Base-by-base conservation (phyloP, 2,329 filamentous ascomycete species). In the Talaromyces sp. region DNA sequence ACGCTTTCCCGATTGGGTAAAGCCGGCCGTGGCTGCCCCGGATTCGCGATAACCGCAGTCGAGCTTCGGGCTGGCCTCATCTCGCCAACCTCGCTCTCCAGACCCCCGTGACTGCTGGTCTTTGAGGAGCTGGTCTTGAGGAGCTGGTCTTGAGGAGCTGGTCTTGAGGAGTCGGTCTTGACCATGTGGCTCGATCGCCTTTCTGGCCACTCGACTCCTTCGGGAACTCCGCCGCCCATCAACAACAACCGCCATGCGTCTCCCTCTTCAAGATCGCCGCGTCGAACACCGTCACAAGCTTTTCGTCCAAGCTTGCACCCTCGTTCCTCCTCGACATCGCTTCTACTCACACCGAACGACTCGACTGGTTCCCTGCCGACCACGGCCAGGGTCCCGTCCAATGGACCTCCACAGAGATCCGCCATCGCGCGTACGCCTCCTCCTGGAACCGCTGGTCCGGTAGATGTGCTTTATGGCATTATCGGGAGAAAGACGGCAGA, bases 101-200 rank as follows among this genome's bases (percentile, higher is more conserved):
- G 32, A 17, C 5, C 35, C 35, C 17, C 17, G 35, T 38, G 35
- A 38, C 5, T 38, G 35, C 17, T 38, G 35, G 35, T n/a, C 35
- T n/a, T 9, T 14, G 35, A 38, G 32, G 32, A 35, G 32, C 32
- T 35, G 32, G 32, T 14, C 32, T 11, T 35, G 43, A 46, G 21
- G n/a, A 19, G 35, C 17, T 8, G 35, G 6, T n/a, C 35, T n/a
- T 38, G 35, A 38, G 32, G 32, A 35, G 32, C 32, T 35, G 32
- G 32, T 14, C 32, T 11, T 35, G 43, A 46, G 21, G n/a, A 19
- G 35, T 13, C 17, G 35, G 6, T n/a, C 35, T n/a, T 38, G 35
- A 38, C 59, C 55, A 96, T 96, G 91, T 96, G 92, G 92, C 86
- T 96, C 71, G 92, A 96, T 79, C 89, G 92, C 73, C 86, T 96